Conservation (phyloP, 1,284 basidiomycete genomes). For the Puccinia coronata region DNA sequence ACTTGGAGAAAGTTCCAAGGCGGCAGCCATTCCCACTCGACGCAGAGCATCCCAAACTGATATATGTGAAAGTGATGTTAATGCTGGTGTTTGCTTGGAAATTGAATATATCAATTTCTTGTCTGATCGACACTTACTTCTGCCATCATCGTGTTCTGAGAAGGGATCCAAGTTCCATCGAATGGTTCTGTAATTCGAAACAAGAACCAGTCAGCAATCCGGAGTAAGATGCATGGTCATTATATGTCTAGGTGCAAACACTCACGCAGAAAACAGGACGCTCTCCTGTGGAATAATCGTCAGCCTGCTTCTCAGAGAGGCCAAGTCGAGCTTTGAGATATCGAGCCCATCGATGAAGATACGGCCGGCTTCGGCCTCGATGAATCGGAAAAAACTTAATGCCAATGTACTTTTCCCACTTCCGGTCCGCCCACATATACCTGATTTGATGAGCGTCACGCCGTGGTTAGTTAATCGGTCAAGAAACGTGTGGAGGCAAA, state of each 20-base stretch:
- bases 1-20: neutral
- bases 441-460: neutral
- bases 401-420: conserved; percentile 84
- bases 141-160: conserved; percentile 56
- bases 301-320: conserved; percentile 70
- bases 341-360: conserved; percentile 87
- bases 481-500: neutral
- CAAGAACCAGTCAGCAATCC: conserved; percentile 62
- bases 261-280: conserved; percentile 53
- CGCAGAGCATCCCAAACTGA: conserved; percentile 40
- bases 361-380: conserved; percentile 58
- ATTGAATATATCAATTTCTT: neutral
- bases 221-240: conserved; percentile 89
- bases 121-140: conserved; percentile 12
- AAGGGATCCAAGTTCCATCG: conserved; percentile 59
- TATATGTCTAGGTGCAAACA: conserved; percentile 76
- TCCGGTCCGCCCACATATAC: conserved; percentile 65
- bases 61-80: neutral
- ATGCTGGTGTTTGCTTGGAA: neutral
- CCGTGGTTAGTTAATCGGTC: neutral
- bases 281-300: conserved; percentile 74
- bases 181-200: conserved; percentile 53
- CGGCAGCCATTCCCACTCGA: conserved; percentile 37
- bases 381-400: conserved; percentile 81
- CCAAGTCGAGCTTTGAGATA: conserved; percentile 79